These are phyloP conservation scores for Acanthamoeba triangularis DNA, from an alignment of 208 protist species.

Conservation along the genomic window DNA sequence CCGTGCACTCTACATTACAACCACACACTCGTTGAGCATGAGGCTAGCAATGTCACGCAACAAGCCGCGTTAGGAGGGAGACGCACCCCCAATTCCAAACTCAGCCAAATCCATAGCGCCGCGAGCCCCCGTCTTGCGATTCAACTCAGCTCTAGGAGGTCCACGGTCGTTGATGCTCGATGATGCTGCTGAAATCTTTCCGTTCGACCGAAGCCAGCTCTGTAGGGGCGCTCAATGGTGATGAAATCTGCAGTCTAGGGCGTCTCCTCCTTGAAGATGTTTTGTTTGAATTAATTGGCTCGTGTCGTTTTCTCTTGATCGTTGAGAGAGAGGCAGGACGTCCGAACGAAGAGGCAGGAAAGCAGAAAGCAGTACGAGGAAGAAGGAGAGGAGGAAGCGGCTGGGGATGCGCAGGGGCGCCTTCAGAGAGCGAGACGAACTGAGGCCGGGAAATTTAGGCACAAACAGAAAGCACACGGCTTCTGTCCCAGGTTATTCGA, in stretches of 20 bases:
- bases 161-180: too few species aligned
- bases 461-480: neutral
- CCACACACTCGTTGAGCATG: neutral
- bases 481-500: conserved; percentile 4
- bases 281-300: neutral
- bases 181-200: too few species aligned
- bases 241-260: neutral
- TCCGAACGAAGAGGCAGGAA: neutral
- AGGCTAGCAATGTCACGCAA: neutral
- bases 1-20: conserved; percentile 47
- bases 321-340: too few species aligned
- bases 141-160: neutral
- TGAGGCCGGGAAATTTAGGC: neutral
- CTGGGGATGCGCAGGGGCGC: neutral
- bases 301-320: too few species aligned
- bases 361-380: neutral
- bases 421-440: conserved; percentile 25
- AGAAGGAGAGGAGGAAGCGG: neutral
- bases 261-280: neutral
- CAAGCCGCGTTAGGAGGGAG: neutral
- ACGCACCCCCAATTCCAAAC: neutral
- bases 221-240: neutral
- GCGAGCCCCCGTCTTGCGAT: neutral
- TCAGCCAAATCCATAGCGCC: neutral
- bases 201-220: neutral